These are phyloP conservation scores for Fusarium liriodendri DNA, from an alignment of 2,329 filamentous ascomycete genomes.

Conservation along the genomic window DNA sequence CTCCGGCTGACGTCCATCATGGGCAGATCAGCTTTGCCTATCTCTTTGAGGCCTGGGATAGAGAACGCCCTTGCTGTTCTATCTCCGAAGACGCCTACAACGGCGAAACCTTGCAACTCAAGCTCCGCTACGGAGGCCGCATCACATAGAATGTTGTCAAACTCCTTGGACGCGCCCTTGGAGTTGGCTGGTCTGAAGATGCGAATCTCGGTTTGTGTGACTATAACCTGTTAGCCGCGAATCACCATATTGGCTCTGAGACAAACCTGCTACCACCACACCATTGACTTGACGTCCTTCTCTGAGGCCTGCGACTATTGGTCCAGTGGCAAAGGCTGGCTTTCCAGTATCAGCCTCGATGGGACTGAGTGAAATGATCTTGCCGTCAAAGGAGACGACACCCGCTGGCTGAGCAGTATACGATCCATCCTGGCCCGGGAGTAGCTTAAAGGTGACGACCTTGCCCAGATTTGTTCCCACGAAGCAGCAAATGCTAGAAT, in stretches of 20 bases:
- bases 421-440: conserved; percentile 75
- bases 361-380: conserved; percentile 80
- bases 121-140: conserved; percentile 81
- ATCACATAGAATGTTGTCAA: conserved; percentile 86
- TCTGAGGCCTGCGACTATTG: conserved; percentile 79
- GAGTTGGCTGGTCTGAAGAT: conserved; percentile 86
- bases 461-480: conserved; percentile 89
- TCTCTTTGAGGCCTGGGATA: conserved; percentile 88
- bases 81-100: conserved; percentile 89
- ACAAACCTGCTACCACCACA: conserved; percentile 78
- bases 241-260: not conserved
- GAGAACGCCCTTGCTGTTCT: conserved; percentile 83
- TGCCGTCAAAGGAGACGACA: conserved; percentile 72
- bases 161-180: conserved; percentile 93
- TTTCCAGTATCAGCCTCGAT: conserved; percentile 83
- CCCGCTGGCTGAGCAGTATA: conserved; percentile 82
- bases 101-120: conserved; percentile 78
- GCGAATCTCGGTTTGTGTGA: conserved; percentile 78
- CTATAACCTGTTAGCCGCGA: conserved; percentile 54
- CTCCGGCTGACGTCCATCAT: conserved; percentile 81
- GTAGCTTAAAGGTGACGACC: conserved; percentile 88
- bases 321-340: conserved; percentile 79
- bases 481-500: conserved; percentile 93
- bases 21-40: conserved; percentile 74
- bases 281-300: conserved; percentile 82